Base-by-base conservation (phyloP, 2,329 filamentous ascomycete genomes). In the Nothopassalora personata region DNA sequence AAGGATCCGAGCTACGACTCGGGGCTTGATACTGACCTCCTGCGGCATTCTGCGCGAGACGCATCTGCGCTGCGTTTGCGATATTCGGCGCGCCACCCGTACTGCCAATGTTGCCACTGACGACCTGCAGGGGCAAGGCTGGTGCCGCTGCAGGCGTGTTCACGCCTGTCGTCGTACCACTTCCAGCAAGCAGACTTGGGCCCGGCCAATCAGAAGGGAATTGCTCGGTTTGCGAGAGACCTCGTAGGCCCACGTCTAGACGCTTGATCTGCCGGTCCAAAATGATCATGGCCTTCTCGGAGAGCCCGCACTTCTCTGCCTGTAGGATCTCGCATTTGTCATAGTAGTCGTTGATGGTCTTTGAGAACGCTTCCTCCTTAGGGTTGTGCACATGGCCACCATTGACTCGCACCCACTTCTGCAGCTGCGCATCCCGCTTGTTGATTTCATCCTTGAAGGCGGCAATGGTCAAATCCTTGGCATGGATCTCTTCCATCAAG, bases 401-500 rank as follows among this genome's bases (percentile, higher is more conserved):
- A 66, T 93, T 88, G 18, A 83, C 77, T 68, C 89, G 89, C 72
- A 93, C 90, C 79, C 86, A 92, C 75, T 89, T 90, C 71, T 95
- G 90, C 45, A 94, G 85, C 69, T 86, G 86, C 55, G 75, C 81
- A 70, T 95, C 90, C 64, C 87, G 86, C 59, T 88, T 85, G 45
- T 85, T 83, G 69, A 92, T 90, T 64, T 83, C 81, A 61, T 84
- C 81, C 59, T 86, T 79, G 71, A 87, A 86, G 51, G 90, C 86
- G 69, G 84, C 79, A 66, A 90, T 88, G 64, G 85, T 81, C 53
- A 83, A 81, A 72, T 95, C 90, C 73, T 92, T 93, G 71, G 89
- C 87, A 70, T 86, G 81, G 63, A 93, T 89, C 75, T 94, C 90
- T 71, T 92, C 89, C 69, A 92, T 87, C 62, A 93, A 81, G 76